A percentile compares a stretch with the other conserved stretches of the same genome.
These are phyloP conservation scores for Chaetothyriales sp. DNA, from an alignment of 2,329 filamentous ascomycete species.

Conservation along the genomic window DNA sequence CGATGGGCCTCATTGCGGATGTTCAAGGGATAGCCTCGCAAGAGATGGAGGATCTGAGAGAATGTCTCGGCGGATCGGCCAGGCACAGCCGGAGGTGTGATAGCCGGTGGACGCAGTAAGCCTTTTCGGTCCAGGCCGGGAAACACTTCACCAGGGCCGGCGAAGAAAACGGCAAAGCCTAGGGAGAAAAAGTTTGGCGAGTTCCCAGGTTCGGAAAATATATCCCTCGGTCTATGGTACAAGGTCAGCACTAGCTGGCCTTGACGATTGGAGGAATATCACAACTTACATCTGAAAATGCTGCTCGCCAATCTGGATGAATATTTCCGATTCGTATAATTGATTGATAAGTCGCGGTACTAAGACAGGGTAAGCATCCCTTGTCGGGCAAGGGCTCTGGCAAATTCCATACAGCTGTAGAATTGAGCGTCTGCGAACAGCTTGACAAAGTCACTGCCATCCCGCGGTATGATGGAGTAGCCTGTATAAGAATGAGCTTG, in stretches of 20 bases:
- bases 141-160: conserved; percentile 62
- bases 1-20: conserved; percentile 66
- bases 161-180: conserved; percentile 79
- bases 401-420: conserved; percentile 54
- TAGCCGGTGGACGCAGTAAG: conserved; percentile 72
- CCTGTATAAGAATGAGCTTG: conserved; percentile 28
- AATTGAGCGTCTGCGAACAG: conserved; percentile 92
- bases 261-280: not conserved
- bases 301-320: conserved; percentile 72
- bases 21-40: conserved; percentile 68
- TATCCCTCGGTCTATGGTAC: conserved; percentile 48
- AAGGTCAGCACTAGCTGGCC: not conserved
- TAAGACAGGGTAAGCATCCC: conserved; percentile 23
- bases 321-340: conserved; percentile 81
- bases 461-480: conserved; percentile 68
- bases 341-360: conserved; percentile 81
- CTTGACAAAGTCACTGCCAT: conserved; percentile 77
- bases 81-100: conserved; percentile 66
- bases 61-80: conserved; percentile 74
- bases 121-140: conserved; percentile 66
- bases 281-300: conserved; percentile 57
- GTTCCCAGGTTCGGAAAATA: conserved; percentile 74
- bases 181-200: conserved; percentile 92
- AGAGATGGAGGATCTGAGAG: conserved; percentile 61
- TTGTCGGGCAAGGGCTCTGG: not conserved